Percentiles rank a stretch among this genome's conserved stretches.
These are phyloP conservation scores for Tremella fuciformis DNA, from an alignment of 768 basidiomycete genomes.

Conservation along the genomic window DNA sequence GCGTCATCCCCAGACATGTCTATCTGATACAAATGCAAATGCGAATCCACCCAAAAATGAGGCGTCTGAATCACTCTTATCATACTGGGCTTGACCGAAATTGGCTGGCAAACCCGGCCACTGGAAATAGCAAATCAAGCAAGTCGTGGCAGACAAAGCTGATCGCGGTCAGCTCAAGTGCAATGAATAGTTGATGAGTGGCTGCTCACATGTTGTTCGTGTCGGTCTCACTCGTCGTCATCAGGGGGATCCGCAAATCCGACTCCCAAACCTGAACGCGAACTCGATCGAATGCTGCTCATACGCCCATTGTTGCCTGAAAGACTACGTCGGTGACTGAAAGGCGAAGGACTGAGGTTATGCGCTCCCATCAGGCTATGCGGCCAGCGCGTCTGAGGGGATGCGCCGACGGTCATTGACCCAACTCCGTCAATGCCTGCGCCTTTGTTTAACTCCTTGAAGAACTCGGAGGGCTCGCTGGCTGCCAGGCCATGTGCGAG, in stretches of 20 bases:
- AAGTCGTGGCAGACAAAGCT: no score
- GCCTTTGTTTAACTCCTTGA: conserved; percentile 34
- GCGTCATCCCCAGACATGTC: no score
- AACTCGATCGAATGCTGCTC: conserved; percentile 26
- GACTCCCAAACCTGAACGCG: conserved; percentile 21
- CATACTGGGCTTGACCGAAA: no score
- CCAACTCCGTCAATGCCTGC: conserved; percentile 4
- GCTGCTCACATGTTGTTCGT: no score
- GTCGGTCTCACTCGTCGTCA: conserved; percentile 9
- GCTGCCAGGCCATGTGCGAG: conserved; percentile 11
- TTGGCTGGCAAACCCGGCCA: no score
- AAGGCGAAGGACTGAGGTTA: conserved; percentile 34
- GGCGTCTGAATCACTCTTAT: no score
- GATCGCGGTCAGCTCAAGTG: no score
- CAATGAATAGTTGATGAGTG: no score
- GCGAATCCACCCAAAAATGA: no score
- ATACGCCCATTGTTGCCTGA: conserved; percentile 22
- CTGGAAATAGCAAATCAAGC: no score
- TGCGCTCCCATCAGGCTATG: conserved; percentile 32
- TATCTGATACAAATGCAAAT: no score
- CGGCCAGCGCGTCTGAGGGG: conserved; percentile 21
- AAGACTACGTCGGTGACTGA: conserved; percentile 31
- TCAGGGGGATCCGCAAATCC: conserved; percentile 20
- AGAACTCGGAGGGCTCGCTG: conserved; percentile 23
- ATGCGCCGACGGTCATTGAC: not conserved